Conservation (phyloP, 305 asterid genomes). For the Fraxinus greggii region DNA sequence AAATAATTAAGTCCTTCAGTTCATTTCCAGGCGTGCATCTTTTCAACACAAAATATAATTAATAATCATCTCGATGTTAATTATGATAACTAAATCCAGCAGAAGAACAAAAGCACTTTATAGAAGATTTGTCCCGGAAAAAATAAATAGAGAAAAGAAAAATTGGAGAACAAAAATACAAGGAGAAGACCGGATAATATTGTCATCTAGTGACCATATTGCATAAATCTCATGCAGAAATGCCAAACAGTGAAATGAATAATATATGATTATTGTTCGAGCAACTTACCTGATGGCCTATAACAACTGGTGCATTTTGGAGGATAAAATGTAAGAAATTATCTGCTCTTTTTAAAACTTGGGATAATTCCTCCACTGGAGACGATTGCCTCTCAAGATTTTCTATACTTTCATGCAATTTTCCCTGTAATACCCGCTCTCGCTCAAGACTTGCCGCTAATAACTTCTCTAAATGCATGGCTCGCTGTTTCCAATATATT, state of each 20-base stretch:
- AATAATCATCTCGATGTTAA: neutral
- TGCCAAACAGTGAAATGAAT: neutral
- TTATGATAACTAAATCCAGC: neutral
- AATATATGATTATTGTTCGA: neutral
- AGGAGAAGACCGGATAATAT: neutral
- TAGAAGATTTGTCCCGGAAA: neutral
- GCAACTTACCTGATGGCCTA: conserved; percentile 47
- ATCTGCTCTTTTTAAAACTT: conserved; percentile 44
- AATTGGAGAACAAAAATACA: neutral
- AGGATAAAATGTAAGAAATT: conserved; percentile 51
- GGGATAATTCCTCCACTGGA: conserved; percentile 76
- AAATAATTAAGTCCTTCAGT: neutral
- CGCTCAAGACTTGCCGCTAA: conserved; percentile 58
- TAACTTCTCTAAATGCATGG: conserved; percentile 63
- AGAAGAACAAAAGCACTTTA: neutral
- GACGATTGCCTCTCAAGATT: conserved; percentile 76
- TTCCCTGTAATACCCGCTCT: conserved; percentile 57
- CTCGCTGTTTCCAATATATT: conserved; percentile 69
- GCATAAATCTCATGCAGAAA: neutral
- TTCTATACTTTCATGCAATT: conserved; percentile 77
- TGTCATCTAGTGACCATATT: neutral
- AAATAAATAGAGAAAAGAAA: neutral
- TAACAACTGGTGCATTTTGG: conserved; percentile 55
- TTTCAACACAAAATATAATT: neutral
- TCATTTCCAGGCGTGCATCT: neutral